Evolutionary conservation across 2,329 filamentous ascomycete species (phyloP).

Genomic region (Xylariaceae sp.): DNA sequence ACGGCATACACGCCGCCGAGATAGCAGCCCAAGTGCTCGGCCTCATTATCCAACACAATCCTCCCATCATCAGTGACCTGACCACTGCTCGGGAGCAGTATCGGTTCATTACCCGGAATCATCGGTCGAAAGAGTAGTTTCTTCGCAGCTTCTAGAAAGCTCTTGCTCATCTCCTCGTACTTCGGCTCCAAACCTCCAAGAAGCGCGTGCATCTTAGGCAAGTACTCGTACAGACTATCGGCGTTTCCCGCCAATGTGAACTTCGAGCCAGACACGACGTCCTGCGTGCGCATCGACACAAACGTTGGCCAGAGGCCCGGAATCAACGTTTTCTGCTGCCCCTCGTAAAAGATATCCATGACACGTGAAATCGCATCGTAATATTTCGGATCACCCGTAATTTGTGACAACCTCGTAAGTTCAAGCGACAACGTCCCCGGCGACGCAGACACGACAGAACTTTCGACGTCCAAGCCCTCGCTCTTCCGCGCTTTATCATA

Average conservation of each 20-base stretch:
- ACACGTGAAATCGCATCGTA: conserved; percentile 66
- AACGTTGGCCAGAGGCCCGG: conserved; percentile 69
- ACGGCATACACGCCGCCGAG: conserved; percentile 65
- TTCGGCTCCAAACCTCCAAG: conserved; percentile 50
- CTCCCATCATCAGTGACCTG: conserved; percentile 30
- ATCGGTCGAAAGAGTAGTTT: conserved; percentile 64
- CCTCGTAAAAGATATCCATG: conserved; percentile 59
- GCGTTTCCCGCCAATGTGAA: conserved; percentile 37
- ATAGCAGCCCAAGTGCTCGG: conserved; percentile 64
- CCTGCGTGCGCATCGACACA: conserved; percentile 55
- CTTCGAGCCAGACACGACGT: conserved; percentile 31
- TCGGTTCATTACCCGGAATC: conserved; percentile 50
- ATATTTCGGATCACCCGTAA: conserved; percentile 68
- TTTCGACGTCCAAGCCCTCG: conserved; percentile 32
- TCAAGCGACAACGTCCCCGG: conserved; percentile 66
- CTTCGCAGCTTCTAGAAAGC: conserved; percentile 52
- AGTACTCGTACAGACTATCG: conserved; percentile 49
- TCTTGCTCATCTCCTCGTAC: conserved; percentile 37
- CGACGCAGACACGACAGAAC: conserved; percentile 39
- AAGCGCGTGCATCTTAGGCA: conserved; percentile 60
- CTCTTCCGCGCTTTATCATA: conserved; percentile 38
- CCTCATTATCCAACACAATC: conserved; percentile 30
- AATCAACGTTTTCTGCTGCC: conserved; percentile 60
- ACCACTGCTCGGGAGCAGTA: conserved; percentile 57
- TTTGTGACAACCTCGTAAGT: conserved; percentile 65